phyloP scores from a whole-genome alignment of 176 grass and related monocot genomes.

The Aegilops speltoides region DNA sequence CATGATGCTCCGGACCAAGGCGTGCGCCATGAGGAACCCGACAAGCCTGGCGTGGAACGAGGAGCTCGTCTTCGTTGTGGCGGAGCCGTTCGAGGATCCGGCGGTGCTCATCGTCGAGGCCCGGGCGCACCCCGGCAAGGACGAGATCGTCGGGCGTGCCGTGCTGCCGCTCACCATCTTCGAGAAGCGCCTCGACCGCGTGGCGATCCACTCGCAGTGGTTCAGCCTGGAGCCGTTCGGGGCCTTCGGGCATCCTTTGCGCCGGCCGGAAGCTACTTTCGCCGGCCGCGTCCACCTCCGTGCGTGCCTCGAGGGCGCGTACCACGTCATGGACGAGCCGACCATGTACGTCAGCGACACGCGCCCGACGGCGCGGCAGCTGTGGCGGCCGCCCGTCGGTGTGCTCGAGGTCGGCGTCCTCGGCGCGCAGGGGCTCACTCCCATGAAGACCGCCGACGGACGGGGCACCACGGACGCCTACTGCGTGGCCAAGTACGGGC shows the following conservation, averaged over 20 bases:
- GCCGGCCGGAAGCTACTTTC: neutral
- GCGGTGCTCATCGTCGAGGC: constrained; percentile 74
- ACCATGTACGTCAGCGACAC: constrained; percentile 73
- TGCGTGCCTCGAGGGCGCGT: constrained; percentile 75
- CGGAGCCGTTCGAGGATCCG: constrained; percentile 78
- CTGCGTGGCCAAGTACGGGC: constrained; percentile 84
- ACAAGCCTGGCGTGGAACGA: constrained; percentile 64
- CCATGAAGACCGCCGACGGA: constrained; percentile 53
- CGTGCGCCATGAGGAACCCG: constrained; percentile 25
- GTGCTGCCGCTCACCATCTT: constrained; percentile 55
- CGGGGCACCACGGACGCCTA: constrained; percentile 58
- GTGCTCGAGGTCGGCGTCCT: constrained; percentile 83
- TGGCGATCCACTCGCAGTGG: constrained; percentile 57
- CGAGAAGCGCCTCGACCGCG: constrained; percentile 59
- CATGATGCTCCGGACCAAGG: constrained; percentile 51
- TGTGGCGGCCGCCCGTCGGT: constrained; percentile 57
- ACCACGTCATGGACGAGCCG: constrained; percentile 84
- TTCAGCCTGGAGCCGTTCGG: constrained; percentile 69
- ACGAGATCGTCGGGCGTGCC: constrained; percentile 60
- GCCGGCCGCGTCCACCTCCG: constrained; percentile 66
- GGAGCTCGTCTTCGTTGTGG: constrained; percentile 72
- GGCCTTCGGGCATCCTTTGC: constrained; percentile 8
- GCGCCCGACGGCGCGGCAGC: constrained; percentile 65
- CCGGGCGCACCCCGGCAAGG: constrained; percentile 33
- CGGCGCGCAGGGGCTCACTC: constrained; percentile 55